Evolutionary conservation across 441 rosid genomes (phyloP), one percentile per base, ranked within the genome.

Genomic region (Gossypium lobatum): DNA sequence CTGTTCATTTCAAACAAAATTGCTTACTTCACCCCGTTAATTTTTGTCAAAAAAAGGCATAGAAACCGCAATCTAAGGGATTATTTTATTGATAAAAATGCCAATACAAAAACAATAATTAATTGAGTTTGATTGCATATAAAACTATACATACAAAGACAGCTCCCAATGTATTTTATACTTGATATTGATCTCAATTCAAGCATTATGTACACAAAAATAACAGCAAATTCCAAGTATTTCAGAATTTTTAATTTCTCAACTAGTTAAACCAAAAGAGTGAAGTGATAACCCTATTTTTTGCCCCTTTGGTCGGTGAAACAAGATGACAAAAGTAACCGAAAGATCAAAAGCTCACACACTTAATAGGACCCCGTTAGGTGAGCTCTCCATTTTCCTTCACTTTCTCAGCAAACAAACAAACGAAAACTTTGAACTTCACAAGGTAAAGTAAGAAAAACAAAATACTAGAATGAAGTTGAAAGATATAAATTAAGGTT

Each of bases 1-100:
- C 85, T 85, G 78, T 80, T 85, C 84, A 82, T 77, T 78, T 21
- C 64, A 66, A 21, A 23, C 55, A 66, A 66, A 23, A 16, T 46
- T 46, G 11, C 37, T 53, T 28, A 46, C 37, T 45, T 23, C 46
- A 13, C 6, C 37, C 37, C 71, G 18, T 16, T n/a, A 63, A 63
- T 31, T 2, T 28, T 28, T 28, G 34, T 28, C 34, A 28, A 28
- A 28, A 28, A 26, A 28, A 28, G 4, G 34, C 34, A 45, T 5
- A 5, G 6, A 13, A 21, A 65, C 18, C 70, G 34, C 37, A 23
- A 45, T 45, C 14, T 6, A 65, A 46, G 57, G 70, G 37, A 2
- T 20, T 2, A 23, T 65, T 6, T 66, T 21, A 18, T 21, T 28
- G 4, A 58, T 10, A 3, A 4, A 58, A 58, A 25, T 23, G 6